Evolutionary conservation across 2,329 filamentous ascomycete genomes (phyloP).

Genomic region (Fusarium concolor): DNA sequence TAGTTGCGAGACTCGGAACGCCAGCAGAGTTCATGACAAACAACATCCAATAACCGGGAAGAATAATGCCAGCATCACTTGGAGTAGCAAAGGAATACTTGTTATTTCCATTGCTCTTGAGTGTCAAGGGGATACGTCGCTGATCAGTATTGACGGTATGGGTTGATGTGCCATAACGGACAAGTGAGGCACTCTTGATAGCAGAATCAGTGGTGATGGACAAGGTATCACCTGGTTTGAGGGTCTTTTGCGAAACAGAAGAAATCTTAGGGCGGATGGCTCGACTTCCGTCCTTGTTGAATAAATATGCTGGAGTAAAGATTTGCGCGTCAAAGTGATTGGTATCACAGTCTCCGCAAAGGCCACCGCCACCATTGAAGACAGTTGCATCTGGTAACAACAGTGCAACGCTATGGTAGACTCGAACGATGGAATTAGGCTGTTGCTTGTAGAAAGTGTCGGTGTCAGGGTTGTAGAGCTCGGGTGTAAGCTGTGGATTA

Average conservation of each 20-base stretch:
- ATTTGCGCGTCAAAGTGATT: slow-evolving; percentile 39
- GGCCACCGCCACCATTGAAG: slow-evolving; percentile 25
- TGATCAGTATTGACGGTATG: slow-evolving; percentile 40
- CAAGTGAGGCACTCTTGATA: slow-evolving; percentile 10
- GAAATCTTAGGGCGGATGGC: slow-evolving; percentile 17
- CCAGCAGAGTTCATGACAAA: slow-evolving; percentile 31
- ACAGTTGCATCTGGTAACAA: slow-evolving; percentile 23
- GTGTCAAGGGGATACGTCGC: slow-evolving; percentile 25
- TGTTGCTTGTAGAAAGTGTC: slow-evolving; percentile 26
- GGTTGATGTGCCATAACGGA: slow-evolving; percentile 32
- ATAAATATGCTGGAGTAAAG: slow-evolving; percentile 29
- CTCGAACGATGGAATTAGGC: slow-evolving; percentile 15
- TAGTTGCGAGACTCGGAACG: slow-evolving; percentile 28
- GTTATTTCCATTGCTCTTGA: not conserved
- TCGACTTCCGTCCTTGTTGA: not conserved
- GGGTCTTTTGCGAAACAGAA: not conserved
- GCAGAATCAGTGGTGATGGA: not conserved
- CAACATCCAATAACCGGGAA: slow-evolving; percentile 38
- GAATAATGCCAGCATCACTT: slow-evolving; percentile 22
- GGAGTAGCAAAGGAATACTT: slow-evolving; percentile 22
- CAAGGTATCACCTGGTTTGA: slow-evolving; percentile 11
- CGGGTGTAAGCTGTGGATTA: slow-evolving; percentile 16
- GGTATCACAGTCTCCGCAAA: slow-evolving; percentile 2
- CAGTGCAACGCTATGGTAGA: slow-evolving; percentile 22
- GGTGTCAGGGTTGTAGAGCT: slow-evolving; percentile 15